A percentile compares a stretch with the other conserved stretches of the same genome.
These are phyloP conservation scores for Poa annua DNA, from an alignment of 176 grass and related monocot genomes.

Conservation along the genomic window DNA sequence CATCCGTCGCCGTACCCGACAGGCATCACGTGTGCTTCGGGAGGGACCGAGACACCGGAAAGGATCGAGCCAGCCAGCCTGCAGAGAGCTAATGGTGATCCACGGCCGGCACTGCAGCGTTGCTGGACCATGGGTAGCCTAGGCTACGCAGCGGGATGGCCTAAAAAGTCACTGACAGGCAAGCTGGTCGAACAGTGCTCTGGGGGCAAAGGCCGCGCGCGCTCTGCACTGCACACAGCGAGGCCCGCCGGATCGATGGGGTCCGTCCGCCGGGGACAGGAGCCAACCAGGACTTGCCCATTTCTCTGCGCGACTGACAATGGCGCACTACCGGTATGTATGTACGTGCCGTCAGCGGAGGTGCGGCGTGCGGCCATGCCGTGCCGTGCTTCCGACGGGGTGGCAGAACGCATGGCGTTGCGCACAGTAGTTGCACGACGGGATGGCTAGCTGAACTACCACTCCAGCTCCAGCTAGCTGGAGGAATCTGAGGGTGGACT, in stretches of 20 bases:
- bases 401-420: neutral
- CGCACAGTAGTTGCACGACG: neutral
- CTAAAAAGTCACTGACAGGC: constrained; percentile 40
- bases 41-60: neutral
- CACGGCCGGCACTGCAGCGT: neutral
- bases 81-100: neutral
- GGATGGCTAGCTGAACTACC: neutral
- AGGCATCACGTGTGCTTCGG: constrained; percentile 30
- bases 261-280: neutral
- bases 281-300: neutral
- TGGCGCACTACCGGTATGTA: neutral
- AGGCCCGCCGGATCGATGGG: neutral
- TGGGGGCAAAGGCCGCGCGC: too few species aligned
- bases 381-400: neutral
- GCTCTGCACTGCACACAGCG: neutral
- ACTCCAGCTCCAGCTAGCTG: neutral
- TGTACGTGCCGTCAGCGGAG: neutral
- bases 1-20: constrained; percentile 30
- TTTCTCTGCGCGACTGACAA: neutral
- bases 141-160: neutral
- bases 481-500: neutral
- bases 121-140: constrained; percentile 1
- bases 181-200: constrained; percentile 24
- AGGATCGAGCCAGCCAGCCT: neutral
- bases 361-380: too few species aligned